Conservation (phyloP, 169 alveolate species). For the Plasmodium gaboni region DNA sequence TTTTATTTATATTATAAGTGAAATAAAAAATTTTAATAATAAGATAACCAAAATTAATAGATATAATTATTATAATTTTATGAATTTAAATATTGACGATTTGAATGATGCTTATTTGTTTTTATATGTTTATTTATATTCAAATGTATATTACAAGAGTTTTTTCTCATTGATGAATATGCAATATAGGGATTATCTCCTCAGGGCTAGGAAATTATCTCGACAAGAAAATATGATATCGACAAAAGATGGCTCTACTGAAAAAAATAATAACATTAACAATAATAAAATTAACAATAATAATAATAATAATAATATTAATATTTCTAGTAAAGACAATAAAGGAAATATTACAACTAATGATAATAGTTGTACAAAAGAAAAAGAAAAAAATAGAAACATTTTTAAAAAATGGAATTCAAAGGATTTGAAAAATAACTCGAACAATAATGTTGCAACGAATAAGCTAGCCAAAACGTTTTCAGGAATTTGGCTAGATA, state of each 20-base stretch:
- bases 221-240: background rate
- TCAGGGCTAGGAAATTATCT: background rate
- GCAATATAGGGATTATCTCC: background rate
- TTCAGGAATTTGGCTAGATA: background rate
- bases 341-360: too few relatives aligned
- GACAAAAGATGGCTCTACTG: background rate
- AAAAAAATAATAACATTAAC: background rate
- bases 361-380: too few relatives aligned
- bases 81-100: slow-evolving; percentile 50
- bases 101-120: slow-evolving; percentile 43
- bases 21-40: slow-evolving; percentile 45
- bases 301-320: too few relatives aligned
- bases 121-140: slow-evolving; percentile 55
- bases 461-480: background rate
- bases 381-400: too few relatives aligned
- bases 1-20: slow-evolving; percentile 44
- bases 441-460: background rate
- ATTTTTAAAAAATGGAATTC: too few relatives aligned
- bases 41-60: slow-evolving; percentile 28
- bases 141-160: slow-evolving; percentile 20
- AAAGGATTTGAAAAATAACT: too few relatives aligned
- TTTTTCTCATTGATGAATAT: background rate
- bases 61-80: slow-evolving; percentile 44
- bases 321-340: too few relatives aligned
- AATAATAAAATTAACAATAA: too few relatives aligned